Evolutionary conservation across 2,329 filamentous ascomycete species (phyloP).

Genomic region (Sporothrix curviconia): DNA sequence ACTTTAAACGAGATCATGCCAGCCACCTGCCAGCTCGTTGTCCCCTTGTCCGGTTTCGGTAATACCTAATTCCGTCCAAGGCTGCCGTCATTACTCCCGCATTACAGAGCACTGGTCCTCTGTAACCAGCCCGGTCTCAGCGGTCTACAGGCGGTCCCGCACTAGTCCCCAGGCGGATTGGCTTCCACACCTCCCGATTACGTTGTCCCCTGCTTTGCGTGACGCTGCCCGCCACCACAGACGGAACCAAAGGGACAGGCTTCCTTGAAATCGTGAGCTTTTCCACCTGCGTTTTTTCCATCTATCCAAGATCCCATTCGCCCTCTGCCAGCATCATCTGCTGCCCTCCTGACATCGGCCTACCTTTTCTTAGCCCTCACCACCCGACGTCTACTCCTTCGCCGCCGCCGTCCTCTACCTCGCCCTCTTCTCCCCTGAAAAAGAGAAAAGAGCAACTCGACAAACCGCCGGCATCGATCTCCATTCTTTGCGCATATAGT

Average conservation of each 20-base stretch:
- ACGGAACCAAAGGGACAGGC: constrained; percentile 10
- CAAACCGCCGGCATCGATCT: no score
- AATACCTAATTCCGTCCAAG: constrained; percentile 13
- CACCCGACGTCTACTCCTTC: no score
- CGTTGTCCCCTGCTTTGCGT: constrained; percentile 15
- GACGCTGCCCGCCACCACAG: constrained; percentile 10
- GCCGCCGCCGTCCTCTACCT: no score
- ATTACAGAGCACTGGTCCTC: no score
- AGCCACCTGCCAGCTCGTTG: no score
- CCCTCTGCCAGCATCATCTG: no score
- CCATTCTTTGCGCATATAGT: background rate
- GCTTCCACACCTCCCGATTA: constrained; percentile 20
- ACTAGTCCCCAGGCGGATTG: constrained; percentile 11
- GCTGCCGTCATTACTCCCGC: constrained; percentile 2
- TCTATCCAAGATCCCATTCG: no score
- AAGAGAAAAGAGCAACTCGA: no score
- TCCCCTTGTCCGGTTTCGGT: constrained; percentile 5
- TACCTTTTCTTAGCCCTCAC: no score
- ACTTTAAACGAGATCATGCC: no score
- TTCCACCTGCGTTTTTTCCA: background rate
- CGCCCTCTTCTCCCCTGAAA: no score
- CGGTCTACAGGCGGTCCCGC: background rate
- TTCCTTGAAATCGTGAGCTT: constrained; percentile 12
- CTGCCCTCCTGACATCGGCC: no score
- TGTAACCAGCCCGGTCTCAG: background rate